A percentile compares a stretch with the other conserved stretches of the same genome.
Conservation (phyloP, 208 protist species). For the Leishmania tarentolae region DNA sequence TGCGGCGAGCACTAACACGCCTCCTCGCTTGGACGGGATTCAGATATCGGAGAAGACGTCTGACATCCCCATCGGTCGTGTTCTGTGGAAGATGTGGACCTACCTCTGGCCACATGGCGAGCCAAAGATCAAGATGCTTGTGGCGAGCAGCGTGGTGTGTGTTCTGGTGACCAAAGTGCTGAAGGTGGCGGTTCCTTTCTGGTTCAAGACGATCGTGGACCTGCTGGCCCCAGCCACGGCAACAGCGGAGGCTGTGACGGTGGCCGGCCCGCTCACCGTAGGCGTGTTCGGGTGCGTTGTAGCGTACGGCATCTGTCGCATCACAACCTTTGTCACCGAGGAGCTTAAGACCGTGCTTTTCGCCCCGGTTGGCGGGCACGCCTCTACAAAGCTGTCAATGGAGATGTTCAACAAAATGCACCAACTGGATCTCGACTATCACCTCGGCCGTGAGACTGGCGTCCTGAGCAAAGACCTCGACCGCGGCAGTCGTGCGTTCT, state of each 20-base stretch:
- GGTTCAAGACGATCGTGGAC: slow-evolving; percentile 91
- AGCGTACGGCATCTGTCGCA: slow-evolving; percentile 84
- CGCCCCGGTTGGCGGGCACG: slow-evolving; percentile 85
- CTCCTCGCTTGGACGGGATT: slow-evolving; percentile 42
- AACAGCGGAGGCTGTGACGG: slow-evolving; percentile 32
- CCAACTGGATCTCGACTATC: slow-evolving; percentile 84
- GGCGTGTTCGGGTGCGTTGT: slow-evolving; percentile 84
- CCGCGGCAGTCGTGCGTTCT: slow-evolving; percentile 92
- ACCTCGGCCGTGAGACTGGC: slow-evolving; percentile 91
- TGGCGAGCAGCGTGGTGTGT: slow-evolving; percentile 75
- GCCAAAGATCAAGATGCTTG: slow-evolving; percentile 63
- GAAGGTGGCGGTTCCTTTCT: slow-evolving; percentile 91
- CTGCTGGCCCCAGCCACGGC: slow-evolving; percentile 58
- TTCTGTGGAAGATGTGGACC: slow-evolving; percentile 71
- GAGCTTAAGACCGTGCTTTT: slow-evolving; percentile 92
- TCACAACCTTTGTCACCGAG: slow-evolving; percentile 75
- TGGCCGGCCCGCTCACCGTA: slow-evolving; percentile 55
- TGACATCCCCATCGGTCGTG: slow-evolving; percentile 75
- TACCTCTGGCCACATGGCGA: slow-evolving; percentile 86
- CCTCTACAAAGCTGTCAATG: slow-evolving; percentile 84
- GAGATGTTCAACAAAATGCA: slow-evolving; percentile 91
- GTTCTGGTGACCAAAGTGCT: slow-evolving; percentile 83
- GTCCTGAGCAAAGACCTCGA: slow-evolving; percentile 92
- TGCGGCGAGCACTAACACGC: neutral
- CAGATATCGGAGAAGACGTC: slow-evolving; percentile 41